Evolutionary conservation across 2,329 filamentous ascomycete genomes (phyloP), one percentile per base, ranked within the genome.

Genomic region (Claviceps humidiphila): DNA sequence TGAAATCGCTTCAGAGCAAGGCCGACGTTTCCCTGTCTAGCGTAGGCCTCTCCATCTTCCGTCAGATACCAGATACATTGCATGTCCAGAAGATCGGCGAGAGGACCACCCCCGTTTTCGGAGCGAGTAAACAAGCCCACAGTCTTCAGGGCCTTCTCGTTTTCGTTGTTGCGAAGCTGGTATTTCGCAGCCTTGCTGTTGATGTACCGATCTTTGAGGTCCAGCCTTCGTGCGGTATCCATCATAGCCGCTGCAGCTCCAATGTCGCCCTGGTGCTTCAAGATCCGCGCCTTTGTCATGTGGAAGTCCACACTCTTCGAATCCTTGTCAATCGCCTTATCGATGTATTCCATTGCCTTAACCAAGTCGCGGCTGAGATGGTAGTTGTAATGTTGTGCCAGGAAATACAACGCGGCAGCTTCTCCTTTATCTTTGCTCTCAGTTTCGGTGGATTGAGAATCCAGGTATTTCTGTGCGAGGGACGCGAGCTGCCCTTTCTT

Each of bases 171-270:
- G 52, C 93, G 83, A 47, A 98, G 77, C 67, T 94, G 89, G 66
- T 98, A 98, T 66, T 98, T 98, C 54, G 91, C 90, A 49, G 89
- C 85, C 72, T 98, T 98, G 57, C 89, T 94, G 75, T 98, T 98
- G 75, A 97, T 97, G 67, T 97, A 95, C 45, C 93, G 84, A 65
- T 98, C 93, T 70, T 85, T 89, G 58, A 86, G 81, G 64, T 98
- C 94, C 56, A 96, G 76, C 56, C 81, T 78, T 50, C 93, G 82
- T 1, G 93, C 93, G 58, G 84, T 75, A 60, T 96, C 87, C 89
- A 98, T 97, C 43, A 82, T 79, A 61, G 89, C 85, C 0, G 90
- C 81, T 1, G 94, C 93, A 68, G 87, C 87, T 58, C 79, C 72
- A 5, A 84, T 71, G 62, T 96, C 82, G 24, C 91, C 93, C 49